These are phyloP conservation scores for Colletotrichum sp. DNA, from an alignment of 2,329 filamentous ascomycete species.

Conservation along the genomic window DNA sequence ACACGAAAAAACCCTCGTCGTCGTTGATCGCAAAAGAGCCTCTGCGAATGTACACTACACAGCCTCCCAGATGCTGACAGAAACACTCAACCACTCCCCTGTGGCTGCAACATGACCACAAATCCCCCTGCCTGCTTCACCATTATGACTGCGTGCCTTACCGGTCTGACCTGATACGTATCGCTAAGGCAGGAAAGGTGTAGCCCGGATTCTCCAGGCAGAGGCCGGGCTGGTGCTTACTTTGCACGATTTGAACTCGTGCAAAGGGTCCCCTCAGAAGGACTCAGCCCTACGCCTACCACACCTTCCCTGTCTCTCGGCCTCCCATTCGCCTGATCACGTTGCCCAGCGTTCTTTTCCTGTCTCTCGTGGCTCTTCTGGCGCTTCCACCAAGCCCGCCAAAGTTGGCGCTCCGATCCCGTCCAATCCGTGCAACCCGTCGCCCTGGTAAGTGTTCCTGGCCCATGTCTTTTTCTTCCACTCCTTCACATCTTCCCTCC, in stretches of 20 bases:
- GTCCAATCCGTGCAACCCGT: slow-evolving; percentile 12
- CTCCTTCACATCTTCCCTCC: neutral
- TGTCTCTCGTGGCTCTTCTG: neutral
- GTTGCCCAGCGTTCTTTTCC: neutral
- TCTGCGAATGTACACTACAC: slow-evolving; percentile 9
- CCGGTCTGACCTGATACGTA: slow-evolving; percentile 16
- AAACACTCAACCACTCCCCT: neutral
- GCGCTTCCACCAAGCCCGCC: neutral
- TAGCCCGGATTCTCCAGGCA: neutral
- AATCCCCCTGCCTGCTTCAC: neutral
- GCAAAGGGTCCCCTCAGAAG: neutral
- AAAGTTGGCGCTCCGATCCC: neutral
- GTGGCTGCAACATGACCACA: slow-evolving; percentile 2
- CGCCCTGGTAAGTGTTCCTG: slow-evolving; percentile 3
- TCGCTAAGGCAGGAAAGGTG: neutral
- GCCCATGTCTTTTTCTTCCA: neutral
- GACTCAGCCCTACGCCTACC: slow-evolving; percentile 15
- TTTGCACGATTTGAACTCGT: neutral
- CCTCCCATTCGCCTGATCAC: neutral
- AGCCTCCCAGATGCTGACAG: slow-evolving; percentile 14
- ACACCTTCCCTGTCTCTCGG: neutral
- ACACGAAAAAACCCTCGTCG: neutral
- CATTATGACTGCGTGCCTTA: neutral
- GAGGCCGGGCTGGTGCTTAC: slow-evolving; percentile 17
- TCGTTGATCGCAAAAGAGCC: neutral